phyloP scores from a whole-genome alignment of 495 filamentous ascomycete species.

The Neurospora sp. region DNA sequence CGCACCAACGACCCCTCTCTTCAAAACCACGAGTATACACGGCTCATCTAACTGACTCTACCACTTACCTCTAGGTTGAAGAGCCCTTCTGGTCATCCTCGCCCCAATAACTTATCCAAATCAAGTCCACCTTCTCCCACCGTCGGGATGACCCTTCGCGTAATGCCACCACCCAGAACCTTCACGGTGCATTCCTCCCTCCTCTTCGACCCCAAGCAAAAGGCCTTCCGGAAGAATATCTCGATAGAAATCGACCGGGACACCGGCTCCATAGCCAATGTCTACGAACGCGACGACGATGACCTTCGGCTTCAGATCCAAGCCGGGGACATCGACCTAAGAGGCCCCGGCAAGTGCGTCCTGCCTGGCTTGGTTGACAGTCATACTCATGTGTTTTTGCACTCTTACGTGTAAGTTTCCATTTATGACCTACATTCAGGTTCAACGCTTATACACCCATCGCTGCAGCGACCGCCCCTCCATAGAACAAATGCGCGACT shows the following conservation, averaged over 20 bases:
- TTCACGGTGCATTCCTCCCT: slow-evolving; percentile 36
- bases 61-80: background rate
- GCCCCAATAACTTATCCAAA: background rate
- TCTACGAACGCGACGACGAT: slow-evolving; percentile 19
- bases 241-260: slow-evolving; percentile 29
- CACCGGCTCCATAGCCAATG: slow-evolving; percentile 33
- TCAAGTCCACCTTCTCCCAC: background rate
- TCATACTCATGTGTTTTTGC: slow-evolving; percentile 45
- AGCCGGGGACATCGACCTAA: slow-evolving; percentile 31
- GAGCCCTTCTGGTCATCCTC: background rate
- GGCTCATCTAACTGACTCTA: background rate
- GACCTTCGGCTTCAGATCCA: background rate
- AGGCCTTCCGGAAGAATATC: slow-evolving; percentile 29
- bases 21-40: background rate
- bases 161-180: background rate
- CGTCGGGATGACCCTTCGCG: background rate
- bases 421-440: background rate
- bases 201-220: slow-evolving; percentile 40
- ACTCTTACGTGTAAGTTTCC: slow-evolving; percentile 27
- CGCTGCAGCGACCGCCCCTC: slow-evolving; percentile 21
- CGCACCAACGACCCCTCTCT: background rate
- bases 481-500: slow-evolving; percentile 40
- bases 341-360: slow-evolving; percentile 28
- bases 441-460: too few species aligned
- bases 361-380: slow-evolving; percentile 44